These are phyloP conservation scores for Metschnikowia borealis DNA, from an alignment of 805 yeast species.

Conservation along the genomic window DNA sequence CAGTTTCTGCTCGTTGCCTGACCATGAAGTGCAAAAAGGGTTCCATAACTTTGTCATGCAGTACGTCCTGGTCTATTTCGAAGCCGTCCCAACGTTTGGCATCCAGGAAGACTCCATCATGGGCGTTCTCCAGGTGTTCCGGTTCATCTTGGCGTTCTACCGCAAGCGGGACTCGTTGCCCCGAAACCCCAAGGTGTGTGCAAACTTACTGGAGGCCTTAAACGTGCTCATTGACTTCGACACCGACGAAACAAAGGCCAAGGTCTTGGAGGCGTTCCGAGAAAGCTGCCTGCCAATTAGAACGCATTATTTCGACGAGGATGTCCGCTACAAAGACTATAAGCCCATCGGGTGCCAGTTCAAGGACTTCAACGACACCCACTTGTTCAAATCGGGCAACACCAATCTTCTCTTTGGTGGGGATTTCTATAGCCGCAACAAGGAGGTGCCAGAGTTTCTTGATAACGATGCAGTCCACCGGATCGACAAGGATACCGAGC, in stretches of 20 bases:
- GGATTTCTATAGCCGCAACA: constrained; percentile 10
- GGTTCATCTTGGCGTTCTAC: constrained; percentile 15
- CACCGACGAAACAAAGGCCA: constrained; percentile 9
- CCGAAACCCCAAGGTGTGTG: neutral
- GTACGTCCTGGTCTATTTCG: constrained; percentile 8
- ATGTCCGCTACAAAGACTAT: constrained; percentile 59
- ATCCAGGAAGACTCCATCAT: constrained; percentile 4
- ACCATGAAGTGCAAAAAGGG: neutral
- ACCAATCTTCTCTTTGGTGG: constrained; percentile 22
- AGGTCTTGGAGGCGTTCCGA: constrained; percentile 7
- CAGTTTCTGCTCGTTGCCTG: constrained; percentile 14
- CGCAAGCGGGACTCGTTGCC: constrained; percentile 3
- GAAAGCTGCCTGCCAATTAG: constrained; percentile 38
- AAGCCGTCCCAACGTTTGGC: neutral
- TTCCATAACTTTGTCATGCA: constrained; percentile 10
- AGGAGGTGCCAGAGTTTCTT: constrained; percentile 20
- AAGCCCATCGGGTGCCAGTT: constrained; percentile 50
- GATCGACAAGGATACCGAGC: constrained; percentile 14
- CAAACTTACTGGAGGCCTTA: constrained; percentile 8
- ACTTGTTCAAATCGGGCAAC: constrained; percentile 31
- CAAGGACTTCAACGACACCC: constrained; percentile 58
- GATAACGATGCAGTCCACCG: constrained; percentile 19
- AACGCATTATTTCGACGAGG: constrained; percentile 57
- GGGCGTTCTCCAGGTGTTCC: constrained; percentile 9
- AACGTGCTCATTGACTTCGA: constrained; percentile 9